These are phyloP conservation scores for Phytophthora ramorum DNA, from an alignment of 352 stramenopile genomes.

Conservation along the genomic window DNA sequence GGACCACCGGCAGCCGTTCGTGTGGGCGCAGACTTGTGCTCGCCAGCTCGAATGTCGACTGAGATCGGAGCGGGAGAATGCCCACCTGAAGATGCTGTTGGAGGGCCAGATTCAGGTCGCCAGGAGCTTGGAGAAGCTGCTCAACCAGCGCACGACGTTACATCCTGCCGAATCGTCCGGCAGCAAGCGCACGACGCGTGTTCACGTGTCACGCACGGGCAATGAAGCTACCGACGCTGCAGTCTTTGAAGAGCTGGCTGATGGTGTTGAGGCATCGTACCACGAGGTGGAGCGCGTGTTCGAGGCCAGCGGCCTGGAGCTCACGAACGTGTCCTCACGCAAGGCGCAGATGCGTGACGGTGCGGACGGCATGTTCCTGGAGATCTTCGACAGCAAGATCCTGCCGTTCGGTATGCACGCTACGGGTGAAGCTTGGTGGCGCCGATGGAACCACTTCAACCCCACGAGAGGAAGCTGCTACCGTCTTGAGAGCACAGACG, in stretches of 20 bases:
- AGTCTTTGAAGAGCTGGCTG: constrained; percentile 37
- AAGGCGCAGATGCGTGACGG: constrained; percentile 36
- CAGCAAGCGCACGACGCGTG: constrained; percentile 27
- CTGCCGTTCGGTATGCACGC: constrained; percentile 43
- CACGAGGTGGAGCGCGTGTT: constrained; percentile 42
- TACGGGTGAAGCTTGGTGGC: constrained; percentile 47
- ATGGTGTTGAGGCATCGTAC: constrained; percentile 37
- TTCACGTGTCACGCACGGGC: constrained; percentile 23
- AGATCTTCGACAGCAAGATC: constrained; percentile 51
- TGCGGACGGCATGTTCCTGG: constrained; percentile 38
- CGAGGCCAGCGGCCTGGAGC: constrained; percentile 20
- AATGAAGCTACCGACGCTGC: constrained; percentile 26
- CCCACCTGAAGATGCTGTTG: constrained; percentile 30
- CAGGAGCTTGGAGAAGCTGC: constrained; percentile 33
- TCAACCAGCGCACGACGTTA: constrained; percentile 24
- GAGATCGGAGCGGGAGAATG: constrained; percentile 35
- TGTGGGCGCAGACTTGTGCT: constrained; percentile 32
- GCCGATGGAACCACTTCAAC: constrained; percentile 50
- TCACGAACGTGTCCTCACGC: constrained; percentile 23
- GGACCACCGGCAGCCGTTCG: constrained; percentile 3
- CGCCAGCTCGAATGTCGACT: constrained; percentile 23
- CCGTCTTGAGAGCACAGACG: constrained; percentile 34
- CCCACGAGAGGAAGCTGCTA: constrained; percentile 27
- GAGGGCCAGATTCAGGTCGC: constrained; percentile 34
- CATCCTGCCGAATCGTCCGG: constrained; percentile 19